Conservation (phyloP, 257 asterid species). For the Nicotiana undulata region DNA sequence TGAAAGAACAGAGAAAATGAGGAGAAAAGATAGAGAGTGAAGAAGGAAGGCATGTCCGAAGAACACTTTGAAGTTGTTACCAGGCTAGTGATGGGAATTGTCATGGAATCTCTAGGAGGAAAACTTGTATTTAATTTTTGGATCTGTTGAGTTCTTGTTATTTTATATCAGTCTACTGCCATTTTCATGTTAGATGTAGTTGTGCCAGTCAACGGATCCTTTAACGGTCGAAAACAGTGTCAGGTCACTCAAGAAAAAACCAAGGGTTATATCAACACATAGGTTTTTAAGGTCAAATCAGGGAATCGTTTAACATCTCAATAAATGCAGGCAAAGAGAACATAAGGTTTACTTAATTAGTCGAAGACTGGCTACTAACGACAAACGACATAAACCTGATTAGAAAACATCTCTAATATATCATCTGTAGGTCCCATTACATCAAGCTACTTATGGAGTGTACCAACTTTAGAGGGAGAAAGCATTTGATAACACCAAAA, state of each 20-base stretch:
- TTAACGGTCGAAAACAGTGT: not conserved
- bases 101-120: not conserved
- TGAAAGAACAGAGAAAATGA: not conserved
- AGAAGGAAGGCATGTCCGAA: not conserved
- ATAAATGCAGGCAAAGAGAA: not conserved
- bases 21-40: not conserved
- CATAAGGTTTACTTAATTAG: not conserved
- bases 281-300: not conserved
- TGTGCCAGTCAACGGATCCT: not conserved
- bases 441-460: not conserved
- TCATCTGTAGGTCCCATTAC: not conserved
- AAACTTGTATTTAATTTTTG: not conserved
- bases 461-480: not conserved
- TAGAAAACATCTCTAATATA: not conserved
- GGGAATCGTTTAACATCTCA: not conserved
- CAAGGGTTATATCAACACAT: not conserved
- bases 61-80: not conserved
- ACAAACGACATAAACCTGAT: not conserved
- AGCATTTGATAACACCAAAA: not conserved
- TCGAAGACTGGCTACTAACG: not conserved
- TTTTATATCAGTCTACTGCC: not conserved
- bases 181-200: not conserved
- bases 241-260: not conserved
- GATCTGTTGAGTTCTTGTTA: not conserved
- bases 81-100: not conserved